Evolutionary conservation across 352 stramenopile species (phyloP), one percentile per base, ranked within the genome.

Genomic region (Globisporangium sylvaticum): DNA sequence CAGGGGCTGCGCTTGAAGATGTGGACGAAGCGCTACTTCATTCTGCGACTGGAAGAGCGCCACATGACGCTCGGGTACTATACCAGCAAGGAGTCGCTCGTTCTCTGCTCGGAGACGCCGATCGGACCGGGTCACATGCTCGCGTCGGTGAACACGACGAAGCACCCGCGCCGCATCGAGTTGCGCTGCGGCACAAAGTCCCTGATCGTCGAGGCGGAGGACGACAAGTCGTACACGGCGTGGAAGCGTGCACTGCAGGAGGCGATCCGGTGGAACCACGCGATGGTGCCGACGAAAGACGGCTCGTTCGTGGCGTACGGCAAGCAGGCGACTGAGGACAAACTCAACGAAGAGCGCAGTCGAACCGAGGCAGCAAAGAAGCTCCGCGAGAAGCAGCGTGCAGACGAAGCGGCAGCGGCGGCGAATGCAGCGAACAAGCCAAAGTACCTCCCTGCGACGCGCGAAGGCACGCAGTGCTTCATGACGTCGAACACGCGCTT

Each of bases 61-160:
- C 86, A 95, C 76, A 95, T 95, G 87, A 95, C 87, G 39, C 72
- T 95, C 12, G 84, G 85, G 0, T 95, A 95, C 67, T 95, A 95
- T 68, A 92, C 82, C 20, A 92, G 76, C 70, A 94, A 92, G 58
- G 87, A 95, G 67, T 87, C 82, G 39, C 68, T 95, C 22, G 80
- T 81, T 44, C 68, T 95, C 32, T 95, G 87, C 67, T 87, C 81
- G 8, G 87, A 95, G 73, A 94, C 86, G 34, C 85, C 87, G 24
- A 95, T 95, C 52, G 87, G 87, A 0, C 85, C 87, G 0, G 82
- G 83, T 32, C 86, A 95, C 59, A 64, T 74, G 27, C 77, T 89
- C 60, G 69, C 65, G 42, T 64, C 75, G 0, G 66, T 92, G 29
- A 82, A 74, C 58, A 74, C 74, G 15, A 50, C 71, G 27, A 91